A percentile compares a stretch with the other conserved stretches of the same genome.
These are phyloP conservation scores for Fusarium circinatum DNA, from an alignment of 2,329 filamentous ascomycete species.

Conservation along the genomic window DNA sequence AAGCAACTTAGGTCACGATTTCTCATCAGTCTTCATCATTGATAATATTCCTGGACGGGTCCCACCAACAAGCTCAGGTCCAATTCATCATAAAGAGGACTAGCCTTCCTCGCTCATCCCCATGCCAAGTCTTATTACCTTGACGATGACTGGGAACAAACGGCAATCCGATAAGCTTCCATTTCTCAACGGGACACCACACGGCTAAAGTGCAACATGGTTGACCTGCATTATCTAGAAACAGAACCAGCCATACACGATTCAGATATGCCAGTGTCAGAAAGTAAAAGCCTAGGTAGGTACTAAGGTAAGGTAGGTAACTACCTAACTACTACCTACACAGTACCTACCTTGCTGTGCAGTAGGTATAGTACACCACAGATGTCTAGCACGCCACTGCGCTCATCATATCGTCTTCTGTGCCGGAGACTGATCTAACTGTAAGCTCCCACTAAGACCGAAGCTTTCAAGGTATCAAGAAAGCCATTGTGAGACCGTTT, in stretches of 20 bases:
- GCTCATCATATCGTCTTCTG: conserved; percentile 16
- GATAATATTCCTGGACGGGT: neutral
- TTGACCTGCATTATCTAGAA: conserved; percentile 35
- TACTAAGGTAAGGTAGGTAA: neutral
- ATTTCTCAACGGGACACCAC: conserved; percentile 5
- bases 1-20: neutral
- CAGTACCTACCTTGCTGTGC: neutral
- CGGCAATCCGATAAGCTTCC: conserved; percentile 13
- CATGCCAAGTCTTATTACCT: neutral
- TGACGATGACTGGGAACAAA: conserved; percentile 3
- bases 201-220: conserved; percentile 13
- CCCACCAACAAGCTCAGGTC: neutral
- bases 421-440: neutral
- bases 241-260: conserved; percentile 23
- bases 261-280: conserved; percentile 8
- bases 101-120: neutral
- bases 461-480: conserved; percentile 1
- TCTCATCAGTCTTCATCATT: neutral
- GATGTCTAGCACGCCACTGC: conserved; percentile 30
- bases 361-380: neutral
- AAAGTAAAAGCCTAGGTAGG: conserved; percentile 14
- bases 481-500: conserved; percentile 29
- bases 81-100: neutral
- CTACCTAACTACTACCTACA: neutral
- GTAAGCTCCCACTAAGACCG: neutral